Base-by-base conservation (phyloP, 1,139 yeast species). In the Protomyces lactucae-debilis region DNA sequence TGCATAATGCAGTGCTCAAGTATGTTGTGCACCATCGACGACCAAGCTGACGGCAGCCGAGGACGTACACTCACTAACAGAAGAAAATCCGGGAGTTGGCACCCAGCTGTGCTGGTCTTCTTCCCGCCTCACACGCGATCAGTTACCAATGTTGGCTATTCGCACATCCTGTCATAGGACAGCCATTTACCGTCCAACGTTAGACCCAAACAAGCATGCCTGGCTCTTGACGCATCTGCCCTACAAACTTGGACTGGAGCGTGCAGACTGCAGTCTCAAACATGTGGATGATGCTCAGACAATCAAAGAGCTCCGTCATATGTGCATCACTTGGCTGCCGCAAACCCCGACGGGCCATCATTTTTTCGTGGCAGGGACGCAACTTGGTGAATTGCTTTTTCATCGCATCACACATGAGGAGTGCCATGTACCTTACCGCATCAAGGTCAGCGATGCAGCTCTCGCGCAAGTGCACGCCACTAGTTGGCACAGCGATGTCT, bases 181-280 rank as follows among this genome's bases (percentile, higher is more conserved):
- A 18, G 48, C 48, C 21, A 43, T 43, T 5, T 43, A 43, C 25
- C 21, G 48, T n/a, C 48, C 48, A 16, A 43, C 48, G 48, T 23
- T n/a, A 3, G 48, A 43, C 48, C 48, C 48, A 18, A n/a, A 43
- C 25, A 43, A 43, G 25, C 12, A 43, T 18, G 48, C 48, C 6
- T 43, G 48, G 48, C 48, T 43, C n/a, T 18, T 43, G 48, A 43
- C 48, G 48, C 48, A 43, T 18, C 48, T 43, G 25, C 48, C 48
- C 8, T 43, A 43, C 25, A 43, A 18, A 43, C 8, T 43, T 21
- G 48, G 48, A 18, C 23, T 43, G 21, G 25, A 43, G 9, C 48
- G 6, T 1, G 21, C 25, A 43, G 48, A 43, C 48, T 43, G 48
- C 48, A 23, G 16, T n/a, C 12, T 18, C 6, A 43, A 43, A 18